These are phyloP conservation scores for Aquilaria sinensis DNA, from an alignment of 345 rosid genomes.

Conservation along the genomic window DNA sequence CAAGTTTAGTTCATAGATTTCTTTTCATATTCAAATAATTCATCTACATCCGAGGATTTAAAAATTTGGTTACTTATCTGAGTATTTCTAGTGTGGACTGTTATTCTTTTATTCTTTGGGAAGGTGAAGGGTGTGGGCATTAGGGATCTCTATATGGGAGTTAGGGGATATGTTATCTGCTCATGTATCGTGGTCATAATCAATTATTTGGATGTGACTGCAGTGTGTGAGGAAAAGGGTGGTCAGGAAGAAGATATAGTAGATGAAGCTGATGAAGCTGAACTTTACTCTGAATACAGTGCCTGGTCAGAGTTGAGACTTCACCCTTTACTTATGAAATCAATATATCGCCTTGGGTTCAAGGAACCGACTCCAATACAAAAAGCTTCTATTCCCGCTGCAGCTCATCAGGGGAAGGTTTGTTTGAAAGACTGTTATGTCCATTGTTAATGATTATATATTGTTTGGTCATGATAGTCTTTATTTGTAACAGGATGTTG, in stretches of 20 bases:
- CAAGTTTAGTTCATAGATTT: too few species aligned
- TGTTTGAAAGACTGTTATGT: slow-evolving; percentile 11
- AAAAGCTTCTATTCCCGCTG: slow-evolving; percentile 80
- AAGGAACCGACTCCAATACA: slow-evolving; percentile 93
- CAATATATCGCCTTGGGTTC: slow-evolving; percentile 68
- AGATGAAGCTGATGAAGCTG: slow-evolving; percentile 34
- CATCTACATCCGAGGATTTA: neutral
- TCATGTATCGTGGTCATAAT: neutral
- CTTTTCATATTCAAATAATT: neutral
- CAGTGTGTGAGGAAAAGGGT: slow-evolving; percentile 30
- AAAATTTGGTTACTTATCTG: neutral
- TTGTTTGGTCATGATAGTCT: slow-evolving; percentile 4
- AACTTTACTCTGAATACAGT: slow-evolving; percentile 37
- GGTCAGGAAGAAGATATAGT: slow-evolving; percentile 36
- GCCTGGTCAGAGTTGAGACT: slow-evolving; percentile 86
- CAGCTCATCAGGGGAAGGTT: slow-evolving; percentile 96
- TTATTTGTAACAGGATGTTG: slow-evolving; percentile 60
- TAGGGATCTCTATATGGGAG: slow-evolving; percentile 4
- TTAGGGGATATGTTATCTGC: neutral
- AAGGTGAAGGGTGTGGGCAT: neutral
- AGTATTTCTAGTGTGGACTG: slow-evolving; percentile 3
- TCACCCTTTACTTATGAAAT: slow-evolving; percentile 73
- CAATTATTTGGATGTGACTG: slow-evolving; percentile 1
- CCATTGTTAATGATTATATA: slow-evolving; percentile 1
- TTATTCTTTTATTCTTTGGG: slow-evolving; percentile 1